Evolutionary conservation across 768 basidiomycete species (phyloP), one percentile per base, ranked within the genome.

Genomic region (Gyrodon lividus): DNA sequence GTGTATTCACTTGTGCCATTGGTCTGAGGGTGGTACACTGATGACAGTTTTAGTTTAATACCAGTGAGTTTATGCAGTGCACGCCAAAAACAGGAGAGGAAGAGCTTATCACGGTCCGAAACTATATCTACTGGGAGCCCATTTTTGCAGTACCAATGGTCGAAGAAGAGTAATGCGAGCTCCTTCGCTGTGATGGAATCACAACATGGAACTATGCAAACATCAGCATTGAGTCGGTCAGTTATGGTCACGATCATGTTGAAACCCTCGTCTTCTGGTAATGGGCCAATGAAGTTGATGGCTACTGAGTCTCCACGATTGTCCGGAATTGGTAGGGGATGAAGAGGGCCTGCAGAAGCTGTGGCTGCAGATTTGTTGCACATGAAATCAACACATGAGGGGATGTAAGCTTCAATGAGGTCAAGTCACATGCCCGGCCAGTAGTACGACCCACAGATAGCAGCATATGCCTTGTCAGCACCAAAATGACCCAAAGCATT

Each of bases 231-330:
- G 0, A 58, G 31, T 1, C 43, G 48, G 39, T 61, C 65, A 0
- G 66, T 71, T 26, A 73, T 64, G 0, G 62, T 61, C 0, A 61
- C 16, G 2, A n/a, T n/a, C n/a, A n/a, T n/a, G n/a, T n/a, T n/a
- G n/a, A n/a, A n/a, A n/a, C n/a, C n/a, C n/a, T n/a, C 10, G 12
- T 75, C 70, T 2, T 48, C 38, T 0, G 70, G 72, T 0, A 74
- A 44, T 0, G 70, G 74, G 0, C 72, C 72, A 12, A 75, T 55
- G 41, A 75, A 75, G 47, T 75, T 67, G 6, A 75, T 61, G 0
- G 62, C 63, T 0, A 77, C 51, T 0, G 63, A 68, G 0, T 57
- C 43, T 0, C 57, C 49, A 14, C 46, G 28, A 1, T 28, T 26
- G 26, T 47, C 48, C 1, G 48, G 46, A 14, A 58, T 34, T 3